These are phyloP conservation scores for Nakaseomyces kungkrabaensis DNA, from an alignment of 1,139 yeast species.

Conservation along the genomic window DNA sequence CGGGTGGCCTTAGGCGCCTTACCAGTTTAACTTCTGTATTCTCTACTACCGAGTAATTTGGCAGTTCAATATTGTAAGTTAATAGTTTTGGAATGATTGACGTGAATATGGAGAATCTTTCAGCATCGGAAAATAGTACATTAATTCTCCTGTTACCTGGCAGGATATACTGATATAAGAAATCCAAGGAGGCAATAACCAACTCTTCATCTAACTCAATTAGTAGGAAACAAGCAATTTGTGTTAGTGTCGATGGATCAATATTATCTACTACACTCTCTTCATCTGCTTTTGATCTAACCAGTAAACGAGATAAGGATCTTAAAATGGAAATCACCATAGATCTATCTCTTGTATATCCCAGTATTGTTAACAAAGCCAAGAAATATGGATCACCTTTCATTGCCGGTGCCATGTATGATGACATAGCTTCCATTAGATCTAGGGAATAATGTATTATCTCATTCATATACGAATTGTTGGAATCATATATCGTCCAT, in stretches of 20 bases:
- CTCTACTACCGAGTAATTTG: conserved; percentile 28
- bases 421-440: conserved; percentile 72
- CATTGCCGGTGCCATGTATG: conserved; percentile 67
- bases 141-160: conserved; percentile 37
- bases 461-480: conserved; percentile 41
- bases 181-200: conserved; percentile 54
- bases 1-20: conserved; percentile 37
- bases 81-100: conserved; percentile 56
- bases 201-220: conserved; percentile 48
- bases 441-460: conserved; percentile 63
- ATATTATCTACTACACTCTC: conserved; percentile 39
- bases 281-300: conserved; percentile 35
- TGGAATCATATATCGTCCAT: conserved; percentile 20
- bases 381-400: conserved; percentile 54
- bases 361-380: conserved; percentile 39
- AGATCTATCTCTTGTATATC: conserved; percentile 45
- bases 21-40: conserved; percentile 36
- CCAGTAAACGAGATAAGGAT: conserved; percentile 41
- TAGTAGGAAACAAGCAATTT: conserved; percentile 39
- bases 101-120: conserved; percentile 41
- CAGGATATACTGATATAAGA: conserved; percentile 54
- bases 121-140: conserved; percentile 30
- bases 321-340: conserved; percentile 44
- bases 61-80: conserved; percentile 38
- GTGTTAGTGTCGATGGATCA: conserved; percentile 33